Evolutionary conservation across 805 yeast species (phyloP), one percentile per base, ranked within the genome.

Genomic region (Metschnikowia colocasiae): DNA sequence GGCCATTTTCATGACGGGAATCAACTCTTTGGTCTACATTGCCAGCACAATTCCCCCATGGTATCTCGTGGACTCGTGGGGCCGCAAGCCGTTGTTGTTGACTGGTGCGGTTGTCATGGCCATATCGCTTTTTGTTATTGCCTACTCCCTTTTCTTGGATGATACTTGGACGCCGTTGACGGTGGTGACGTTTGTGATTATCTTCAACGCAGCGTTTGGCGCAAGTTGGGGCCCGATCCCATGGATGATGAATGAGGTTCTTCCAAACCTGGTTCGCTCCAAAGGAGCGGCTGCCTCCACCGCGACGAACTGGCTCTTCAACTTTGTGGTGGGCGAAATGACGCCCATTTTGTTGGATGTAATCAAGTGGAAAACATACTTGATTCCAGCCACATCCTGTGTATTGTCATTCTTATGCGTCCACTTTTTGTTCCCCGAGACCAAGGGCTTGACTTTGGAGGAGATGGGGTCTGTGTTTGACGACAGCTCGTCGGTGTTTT

Each of bases 151-250:
- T 29, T 60, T 50, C 49, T 48, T 68, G 45, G 51, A 69, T 51
- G 63, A 69, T 52, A 49, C 46, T 6, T 64, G 71, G 47, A 87
- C 95, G 2, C 85, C 95, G 9, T 71, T 74, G 15, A 62, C 81
- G 51, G 96, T 89, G 29, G 96, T 89, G 1, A 59, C 79, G 2
- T 80, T 85, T 58, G 96, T 90, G 15, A 77, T 90, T 45, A 67
- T 87, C 13, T 87, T 83, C 70, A 90, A 88, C 59, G 87, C 95
- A 1, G 81, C 82, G 3, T 90, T 90, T 67, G 97, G 96, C 15
- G 82, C 81, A 59, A 83, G 92, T 46, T 91, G 96, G 95, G 97
- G 97, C 8, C 96, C 96, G 3, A 82, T 90, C 46, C 95, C 95
- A 10, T 89, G 97, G 97, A 82, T 85, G 63, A 88, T 91, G 56